phyloP scores from a whole-genome alignment of 805 yeast species.

The Diddensiella transvaalensis region DNA sequence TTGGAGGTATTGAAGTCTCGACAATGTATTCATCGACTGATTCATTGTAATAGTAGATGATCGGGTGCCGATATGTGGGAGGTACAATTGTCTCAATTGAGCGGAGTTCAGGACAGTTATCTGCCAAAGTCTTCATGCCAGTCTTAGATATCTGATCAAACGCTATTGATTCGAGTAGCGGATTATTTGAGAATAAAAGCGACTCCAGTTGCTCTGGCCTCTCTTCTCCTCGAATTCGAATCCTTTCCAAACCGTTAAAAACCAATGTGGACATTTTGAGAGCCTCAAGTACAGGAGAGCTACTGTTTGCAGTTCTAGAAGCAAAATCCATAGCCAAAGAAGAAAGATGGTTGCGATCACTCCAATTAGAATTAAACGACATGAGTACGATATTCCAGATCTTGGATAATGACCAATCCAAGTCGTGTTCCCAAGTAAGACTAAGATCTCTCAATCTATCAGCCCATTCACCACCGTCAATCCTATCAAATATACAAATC shows the following conservation, averaged over 20 bases:
- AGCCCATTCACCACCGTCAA: background rate
- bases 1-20: background rate
- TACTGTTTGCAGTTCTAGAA: background rate
- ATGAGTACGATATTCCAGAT: background rate
- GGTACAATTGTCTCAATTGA: background rate
- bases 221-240: background rate
- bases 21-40: background rate
- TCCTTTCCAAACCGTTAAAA: background rate
- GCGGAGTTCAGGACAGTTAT: background rate
- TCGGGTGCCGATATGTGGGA: background rate
- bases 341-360: background rate
- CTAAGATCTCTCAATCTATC: background rate
- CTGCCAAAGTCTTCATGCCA: background rate
- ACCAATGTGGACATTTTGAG: background rate
- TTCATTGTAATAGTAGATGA: background rate
- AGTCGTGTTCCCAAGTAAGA: background rate
- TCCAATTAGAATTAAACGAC: background rate
- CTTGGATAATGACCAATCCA: background rate
- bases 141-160: background rate
- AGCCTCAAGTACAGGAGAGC: background rate
- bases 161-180: background rate
- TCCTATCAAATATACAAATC: background rate
- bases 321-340: background rate
- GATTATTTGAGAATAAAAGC: background rate
- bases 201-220: background rate